Evolutionary conservation across 305 asterid species (phyloP).

Genomic region (Fraxinus xanthoxyloides): DNA sequence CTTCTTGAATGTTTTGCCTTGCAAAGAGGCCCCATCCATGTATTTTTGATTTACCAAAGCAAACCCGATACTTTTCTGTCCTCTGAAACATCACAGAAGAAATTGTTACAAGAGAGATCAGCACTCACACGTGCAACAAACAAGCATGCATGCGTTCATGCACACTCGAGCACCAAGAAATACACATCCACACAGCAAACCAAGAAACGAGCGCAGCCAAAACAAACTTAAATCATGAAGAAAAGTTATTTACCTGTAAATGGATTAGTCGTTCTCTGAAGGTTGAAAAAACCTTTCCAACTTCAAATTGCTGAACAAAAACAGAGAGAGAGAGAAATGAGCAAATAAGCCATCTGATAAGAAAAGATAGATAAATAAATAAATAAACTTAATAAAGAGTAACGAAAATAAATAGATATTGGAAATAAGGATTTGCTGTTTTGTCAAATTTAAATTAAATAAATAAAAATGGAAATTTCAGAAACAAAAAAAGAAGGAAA

Average conservation of each 20-base stretch:
- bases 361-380: background rate
- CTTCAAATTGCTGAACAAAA: conserved; percentile 47
- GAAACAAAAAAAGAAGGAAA: conserved; percentile 12
- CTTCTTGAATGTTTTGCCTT: conserved; percentile 75
- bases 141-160: background rate
- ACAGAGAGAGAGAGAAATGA: conserved; percentile 12
- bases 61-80: conserved; percentile 65
- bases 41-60: conserved; percentile 93
- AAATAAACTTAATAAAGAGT: conserved; percentile 4
- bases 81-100: conserved; percentile 45
- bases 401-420: background rate
- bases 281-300: conserved; percentile 48
- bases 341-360: conserved; percentile 6
- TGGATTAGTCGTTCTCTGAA: conserved; percentile 67
- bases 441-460: background rate
- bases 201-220: background rate
- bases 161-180: background rate
- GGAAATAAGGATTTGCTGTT: background rate
- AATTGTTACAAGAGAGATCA: conserved; percentile 11
- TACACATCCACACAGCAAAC: background rate
- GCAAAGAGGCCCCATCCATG: conserved; percentile 99
- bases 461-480: background rate
- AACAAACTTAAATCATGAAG: conserved; percentile 10
- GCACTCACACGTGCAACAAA: background rate
- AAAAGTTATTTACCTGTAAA: conserved; percentile 54